A percentile compares a stretch with the other conserved stretches of the same genome.
These are phyloP conservation scores for Puccinia hordei DNA, from an alignment of 1,284 basidiomycete genomes.

Conservation along the genomic window DNA sequence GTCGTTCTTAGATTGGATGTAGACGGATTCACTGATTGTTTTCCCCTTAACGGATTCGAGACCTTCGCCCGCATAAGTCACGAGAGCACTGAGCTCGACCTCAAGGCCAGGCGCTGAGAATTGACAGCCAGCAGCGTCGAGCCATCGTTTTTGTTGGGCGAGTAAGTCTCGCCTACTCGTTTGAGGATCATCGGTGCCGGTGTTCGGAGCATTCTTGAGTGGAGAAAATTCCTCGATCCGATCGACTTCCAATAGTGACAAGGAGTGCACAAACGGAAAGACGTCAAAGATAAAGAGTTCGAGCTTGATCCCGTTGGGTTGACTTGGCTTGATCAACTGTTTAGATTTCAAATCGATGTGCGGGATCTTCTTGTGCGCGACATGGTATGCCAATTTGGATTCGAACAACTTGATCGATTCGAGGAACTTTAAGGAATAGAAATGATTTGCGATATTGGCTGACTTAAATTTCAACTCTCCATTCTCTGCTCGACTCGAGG, in stretches of 20 bases:
- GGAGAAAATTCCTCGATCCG: slow-evolving; percentile 91
- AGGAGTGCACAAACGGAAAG: slow-evolving; percentile 83
- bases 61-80: slow-evolving; percentile 89
- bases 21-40: slow-evolving; percentile 63
- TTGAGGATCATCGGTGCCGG: slow-evolving; percentile 87
- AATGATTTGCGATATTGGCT: slow-evolving; percentile 97
- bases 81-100: slow-evolving; percentile 85
- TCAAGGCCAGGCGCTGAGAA: slow-evolving; percentile 70
- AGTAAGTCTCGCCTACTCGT: slow-evolving; percentile 87
- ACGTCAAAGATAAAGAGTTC: slow-evolving; percentile 99
- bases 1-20: slow-evolving; percentile 24
- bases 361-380: slow-evolving; percentile 96
- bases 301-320: slow-evolving; percentile 99
- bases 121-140: slow-evolving; percentile 75
- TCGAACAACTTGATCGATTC: slow-evolving; percentile 80
- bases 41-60: slow-evolving; percentile 77
- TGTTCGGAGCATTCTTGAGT: slow-evolving; percentile 93
- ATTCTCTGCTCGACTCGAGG: slow-evolving; percentile 69
- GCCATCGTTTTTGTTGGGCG: slow-evolving; percentile 83
- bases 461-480: slow-evolving; percentile 86
- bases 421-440: slow-evolving; percentile 88
- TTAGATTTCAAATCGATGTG: slow-evolving; percentile 73
- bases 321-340: slow-evolving; percentile 71
- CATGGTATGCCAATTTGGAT: slow-evolving; percentile 88
- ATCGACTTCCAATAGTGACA: slow-evolving; percentile 85